Percentiles rank a stretch among this genome's conserved stretches.
Evolutionary conservation across 2,329 filamentous ascomycete genomes (phyloP).

Genomic region (Ascochyta viciae-villosae): DNA sequence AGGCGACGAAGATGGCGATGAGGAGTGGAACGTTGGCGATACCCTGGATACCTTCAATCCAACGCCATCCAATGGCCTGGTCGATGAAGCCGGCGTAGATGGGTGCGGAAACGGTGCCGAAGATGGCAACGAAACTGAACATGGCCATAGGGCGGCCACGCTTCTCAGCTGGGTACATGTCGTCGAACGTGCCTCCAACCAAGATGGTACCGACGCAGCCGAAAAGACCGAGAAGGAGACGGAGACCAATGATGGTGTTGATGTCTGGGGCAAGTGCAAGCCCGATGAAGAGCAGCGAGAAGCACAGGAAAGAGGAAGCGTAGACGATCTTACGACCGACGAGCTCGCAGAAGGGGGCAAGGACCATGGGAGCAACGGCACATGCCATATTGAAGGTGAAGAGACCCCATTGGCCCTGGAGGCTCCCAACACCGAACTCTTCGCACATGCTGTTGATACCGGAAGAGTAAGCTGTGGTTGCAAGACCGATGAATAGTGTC

Average conservation of each 20-base stretch:
- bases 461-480: slow-evolving; percentile 37
- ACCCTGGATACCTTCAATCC: slow-evolving; percentile 62
- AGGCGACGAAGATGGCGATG: slow-evolving; percentile 34
- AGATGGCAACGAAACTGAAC: slow-evolving; percentile 39
- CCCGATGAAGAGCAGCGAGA: slow-evolving; percentile 37
- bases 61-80: slow-evolving; percentile 60
- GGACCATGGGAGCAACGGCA: slow-evolving; percentile 36
- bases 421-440: slow-evolving; percentile 31
- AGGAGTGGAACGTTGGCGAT: slow-evolving; percentile 59
- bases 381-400: slow-evolving; percentile 40
- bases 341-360: slow-evolving; percentile 37
- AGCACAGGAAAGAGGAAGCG: slow-evolving; percentile 33
- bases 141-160: slow-evolving; percentile 39
- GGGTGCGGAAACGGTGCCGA: slow-evolving; percentile 60
- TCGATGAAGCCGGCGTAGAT: slow-evolving; percentile 64
- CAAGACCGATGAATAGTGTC: slow-evolving; percentile 38
- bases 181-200: slow-evolving; percentile 37
- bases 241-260: slow-evolving; percentile 35
- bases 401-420: slow-evolving; percentile 34
- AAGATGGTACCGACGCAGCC: slow-evolving; percentile 39
- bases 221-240: slow-evolving; percentile 36
- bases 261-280: slow-evolving; percentile 33
- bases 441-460: slow-evolving; percentile 38
- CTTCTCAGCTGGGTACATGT: slow-evolving; percentile 39
- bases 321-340: slow-evolving; percentile 38